Evolutionary conservation across 768 basidiomycete species (phyloP).

Genomic region (Boletus pseudopeckii): DNA sequence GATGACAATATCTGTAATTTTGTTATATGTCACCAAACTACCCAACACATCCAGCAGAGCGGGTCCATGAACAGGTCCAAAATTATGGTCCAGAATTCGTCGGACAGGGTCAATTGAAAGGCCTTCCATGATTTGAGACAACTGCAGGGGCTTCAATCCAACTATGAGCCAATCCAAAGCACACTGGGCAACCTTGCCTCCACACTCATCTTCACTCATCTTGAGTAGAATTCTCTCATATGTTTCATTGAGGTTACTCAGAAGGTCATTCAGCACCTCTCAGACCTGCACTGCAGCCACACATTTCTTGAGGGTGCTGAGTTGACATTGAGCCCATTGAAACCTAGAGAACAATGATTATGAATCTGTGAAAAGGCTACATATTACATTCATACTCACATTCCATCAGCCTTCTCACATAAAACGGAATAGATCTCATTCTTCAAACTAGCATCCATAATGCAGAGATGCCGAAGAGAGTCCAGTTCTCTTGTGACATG

Average conservation of each 20-base stretch:
- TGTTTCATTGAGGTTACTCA: constrained; percentile 2
- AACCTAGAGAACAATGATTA: constrained; percentile 10
- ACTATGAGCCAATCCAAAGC: not conserved
- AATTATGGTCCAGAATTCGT: not conserved
- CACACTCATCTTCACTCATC: not conserved
- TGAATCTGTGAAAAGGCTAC: too few species aligned
- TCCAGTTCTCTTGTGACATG: constrained; percentile 8
- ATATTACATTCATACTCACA: not conserved
- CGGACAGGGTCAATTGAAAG: not conserved
- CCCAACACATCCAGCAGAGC: not conserved
- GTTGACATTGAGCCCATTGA: constrained; percentile 6
- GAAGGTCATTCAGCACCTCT: constrained; percentile 1
- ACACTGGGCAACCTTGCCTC: not conserved
- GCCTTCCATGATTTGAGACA: not conserved
- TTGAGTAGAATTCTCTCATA: constrained; percentile 1
- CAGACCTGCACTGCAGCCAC: not conserved
- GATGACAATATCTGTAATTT: not conserved
- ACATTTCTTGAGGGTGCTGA: not conserved
- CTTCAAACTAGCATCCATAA: not conserved
- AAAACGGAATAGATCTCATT: not conserved
- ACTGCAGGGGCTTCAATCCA: not conserved
- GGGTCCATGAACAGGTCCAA: not conserved
- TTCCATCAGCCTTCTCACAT: constrained; percentile 5
- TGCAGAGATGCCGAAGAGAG: constrained; percentile 4
- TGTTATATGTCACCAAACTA: not conserved